A percentile compares a stretch with the other conserved stretches of the same genome.
Conservation (phyloP, 1,284 basidiomycete genomes). For the Ganoderma resinaceum region DNA sequence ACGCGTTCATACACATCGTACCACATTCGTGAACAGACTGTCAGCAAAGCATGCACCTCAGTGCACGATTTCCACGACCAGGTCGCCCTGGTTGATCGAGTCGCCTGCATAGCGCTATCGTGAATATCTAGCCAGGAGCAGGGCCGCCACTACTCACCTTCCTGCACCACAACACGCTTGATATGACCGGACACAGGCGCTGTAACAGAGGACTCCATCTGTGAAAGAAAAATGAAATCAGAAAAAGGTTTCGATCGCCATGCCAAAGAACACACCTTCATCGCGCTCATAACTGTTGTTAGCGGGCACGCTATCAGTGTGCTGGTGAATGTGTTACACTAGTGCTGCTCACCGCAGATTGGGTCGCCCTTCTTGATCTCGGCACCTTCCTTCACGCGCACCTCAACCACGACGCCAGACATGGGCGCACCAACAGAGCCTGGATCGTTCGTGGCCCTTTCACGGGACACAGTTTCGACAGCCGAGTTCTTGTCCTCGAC, state of each 20-base stretch:
- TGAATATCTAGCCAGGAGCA: slow-evolving; percentile 21
- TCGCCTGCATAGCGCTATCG: slow-evolving; percentile 61
- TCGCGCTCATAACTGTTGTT: slow-evolving; percentile 81
- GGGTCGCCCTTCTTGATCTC: slow-evolving; percentile 98
- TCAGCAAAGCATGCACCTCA: slow-evolving; percentile 38
- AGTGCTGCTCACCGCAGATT: slow-evolving; percentile 68
- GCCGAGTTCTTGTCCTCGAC: slow-evolving; percentile 97
- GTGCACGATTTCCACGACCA: slow-evolving; percentile 86
- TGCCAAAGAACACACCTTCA: slow-evolving; percentile 67
- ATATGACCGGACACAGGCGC: slow-evolving; percentile 96
- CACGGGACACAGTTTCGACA: slow-evolving; percentile 92
- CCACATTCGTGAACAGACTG: slow-evolving; percentile 13
- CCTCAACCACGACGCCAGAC: slow-evolving; percentile 98
- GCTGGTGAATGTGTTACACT: slow-evolving; percentile 4
- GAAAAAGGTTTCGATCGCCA: slow-evolving; percentile 1
- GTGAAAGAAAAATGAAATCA: slow-evolving; percentile 34
- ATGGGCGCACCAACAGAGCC: slow-evolving; percentile 96
- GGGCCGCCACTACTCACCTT: slow-evolving; percentile 57
- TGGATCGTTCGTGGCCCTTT: slow-evolving; percentile 93
- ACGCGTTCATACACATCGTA: slow-evolving; percentile 34
- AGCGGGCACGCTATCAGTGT: slow-evolving; percentile 20
- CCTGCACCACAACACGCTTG: slow-evolving; percentile 89
- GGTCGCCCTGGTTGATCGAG: slow-evolving; percentile 88
- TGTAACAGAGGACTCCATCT: slow-evolving; percentile 98
- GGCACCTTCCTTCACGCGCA: slow-evolving; percentile 95